Conservation (phyloP, 257 asterid genomes). For the Solanum lignicaule region DNA sequence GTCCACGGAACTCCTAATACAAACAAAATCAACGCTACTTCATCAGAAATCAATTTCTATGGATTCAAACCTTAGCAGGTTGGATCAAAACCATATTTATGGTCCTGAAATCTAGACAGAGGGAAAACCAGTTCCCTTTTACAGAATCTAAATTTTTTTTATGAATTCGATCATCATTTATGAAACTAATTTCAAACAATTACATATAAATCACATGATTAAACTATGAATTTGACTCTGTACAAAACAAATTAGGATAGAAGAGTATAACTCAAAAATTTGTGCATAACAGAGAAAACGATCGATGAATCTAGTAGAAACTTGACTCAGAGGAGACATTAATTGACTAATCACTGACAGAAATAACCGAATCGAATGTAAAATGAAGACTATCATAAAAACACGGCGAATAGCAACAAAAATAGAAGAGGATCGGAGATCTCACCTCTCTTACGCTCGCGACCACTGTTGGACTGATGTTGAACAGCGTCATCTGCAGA, state of each 20-base stretch:
- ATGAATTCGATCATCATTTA: background rate
- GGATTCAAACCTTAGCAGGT: background rate
- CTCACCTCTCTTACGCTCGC: conserved; percentile 89
- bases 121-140: background rate
- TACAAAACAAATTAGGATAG: background rate
- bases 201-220: background rate
- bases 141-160: background rate
- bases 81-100: background rate
- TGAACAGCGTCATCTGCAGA: conserved; percentile 17
- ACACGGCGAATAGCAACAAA: background rate
- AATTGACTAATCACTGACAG: background rate
- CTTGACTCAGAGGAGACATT: background rate
- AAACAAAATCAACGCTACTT: background rate
- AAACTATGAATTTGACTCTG: background rate
- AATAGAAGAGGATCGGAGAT: conserved; percentile 15
- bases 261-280: background rate
- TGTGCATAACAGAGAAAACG: background rate
- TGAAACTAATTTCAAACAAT: too few relatives aligned
- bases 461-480: conserved; percentile 32
- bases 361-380: background rate
- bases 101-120: background rate
- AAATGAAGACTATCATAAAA: background rate
- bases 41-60: background rate
- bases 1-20: conserved; percentile 80
- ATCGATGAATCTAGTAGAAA: background rate